A percentile compares a stretch with the other conserved stretches of the same genome.
These are phyloP conservation scores for Perkinsus chesapeaki DNA, from an alignment of 169 alveolate genomes.

Conservation along the genomic window DNA sequence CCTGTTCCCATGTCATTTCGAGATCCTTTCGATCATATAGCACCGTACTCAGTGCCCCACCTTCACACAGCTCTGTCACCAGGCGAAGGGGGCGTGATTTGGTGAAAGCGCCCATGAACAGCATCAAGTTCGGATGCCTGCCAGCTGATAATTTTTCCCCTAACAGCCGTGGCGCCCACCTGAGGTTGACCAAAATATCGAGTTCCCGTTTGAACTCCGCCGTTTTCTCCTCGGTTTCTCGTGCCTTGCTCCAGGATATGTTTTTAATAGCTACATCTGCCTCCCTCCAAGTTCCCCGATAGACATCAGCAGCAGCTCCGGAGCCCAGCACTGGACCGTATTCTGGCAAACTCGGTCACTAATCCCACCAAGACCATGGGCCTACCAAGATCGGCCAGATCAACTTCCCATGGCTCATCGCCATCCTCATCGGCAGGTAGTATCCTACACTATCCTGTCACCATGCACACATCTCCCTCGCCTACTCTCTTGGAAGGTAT, in stretches of 20 bases:
- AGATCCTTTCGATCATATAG: slow-evolving; percentile 16
- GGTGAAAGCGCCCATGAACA: slow-evolving; percentile 73
- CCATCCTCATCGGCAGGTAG: neutral
- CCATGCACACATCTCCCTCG: neutral
- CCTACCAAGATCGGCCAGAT: neutral
- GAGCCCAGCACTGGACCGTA: slow-evolving; percentile 17
- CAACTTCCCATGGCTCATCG: neutral
- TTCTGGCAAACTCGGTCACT: neutral
- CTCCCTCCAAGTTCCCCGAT: slow-evolving; percentile 33
- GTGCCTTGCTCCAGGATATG: neutral
- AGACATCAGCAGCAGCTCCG: slow-evolving; percentile 33
- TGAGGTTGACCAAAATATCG: neutral
- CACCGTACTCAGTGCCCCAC: slow-evolving; percentile 23
- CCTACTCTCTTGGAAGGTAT: neutral
- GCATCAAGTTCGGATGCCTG: slow-evolving; percentile 69
- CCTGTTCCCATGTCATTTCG: slow-evolving; percentile 10
- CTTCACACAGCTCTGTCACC: slow-evolving; percentile 27
- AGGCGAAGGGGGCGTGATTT: slow-evolving; percentile 33
- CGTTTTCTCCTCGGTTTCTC: neutral
- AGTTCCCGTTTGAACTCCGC: neutral
- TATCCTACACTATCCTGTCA: neutral
- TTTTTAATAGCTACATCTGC: slow-evolving; percentile 33
- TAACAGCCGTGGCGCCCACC: too few relatives aligned
- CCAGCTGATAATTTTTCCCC: neutral
- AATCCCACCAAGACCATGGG: neutral